Percentiles rank a stretch among this genome's conserved stretches.
phyloP scores from a whole-genome alignment of 495 filamentous ascomycete genomes.

The Neurospora sp. region DNA sequence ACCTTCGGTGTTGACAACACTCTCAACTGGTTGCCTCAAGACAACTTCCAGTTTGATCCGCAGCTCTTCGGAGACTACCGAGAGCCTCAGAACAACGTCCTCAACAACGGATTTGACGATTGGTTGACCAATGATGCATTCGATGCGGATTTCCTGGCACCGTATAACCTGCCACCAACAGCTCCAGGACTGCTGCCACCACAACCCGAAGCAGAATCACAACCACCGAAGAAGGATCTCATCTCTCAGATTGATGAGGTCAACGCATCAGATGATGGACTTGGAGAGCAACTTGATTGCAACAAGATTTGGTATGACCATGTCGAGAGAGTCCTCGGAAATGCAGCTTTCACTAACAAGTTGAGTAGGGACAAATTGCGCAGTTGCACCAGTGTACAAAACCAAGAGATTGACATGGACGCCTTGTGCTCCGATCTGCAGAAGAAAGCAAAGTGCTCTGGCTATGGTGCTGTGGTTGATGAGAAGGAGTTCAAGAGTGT shows the following conservation, averaged over 20 bases:
- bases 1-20: constrained; percentile 21
- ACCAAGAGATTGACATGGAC: constrained; percentile 87
- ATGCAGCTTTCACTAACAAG: constrained; percentile 9
- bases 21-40: constrained; percentile 77
- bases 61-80: constrained; percentile 88
- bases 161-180: constrained; percentile 55
- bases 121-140: constrained; percentile 59
- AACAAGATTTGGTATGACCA: constrained; percentile 81
- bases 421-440: constrained; percentile 86
- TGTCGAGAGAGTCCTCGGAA: constrained; percentile 2
- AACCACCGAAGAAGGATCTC: constrained; percentile 52
- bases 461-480: constrained; percentile 82
- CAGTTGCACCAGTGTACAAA: constrained; percentile 74
- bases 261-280: constrained; percentile 57
- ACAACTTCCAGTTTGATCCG: constrained; percentile 82
- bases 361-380: constrained; percentile 77
- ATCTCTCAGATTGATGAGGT: constrained; percentile 64
- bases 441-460: constrained; percentile 92
- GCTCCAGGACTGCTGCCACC: constrained; percentile 21
- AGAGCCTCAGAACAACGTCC: constrained; percentile 71
- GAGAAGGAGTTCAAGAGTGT: constrained; percentile 80
- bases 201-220: neutral
- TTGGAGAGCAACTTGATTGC: constrained; percentile 58
- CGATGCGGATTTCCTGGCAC: constrained; percentile 63
- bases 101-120: constrained; percentile 25